phyloP scores from a whole-genome alignment of 2,329 filamentous ascomycete species.

The Diaporthe eres region DNA sequence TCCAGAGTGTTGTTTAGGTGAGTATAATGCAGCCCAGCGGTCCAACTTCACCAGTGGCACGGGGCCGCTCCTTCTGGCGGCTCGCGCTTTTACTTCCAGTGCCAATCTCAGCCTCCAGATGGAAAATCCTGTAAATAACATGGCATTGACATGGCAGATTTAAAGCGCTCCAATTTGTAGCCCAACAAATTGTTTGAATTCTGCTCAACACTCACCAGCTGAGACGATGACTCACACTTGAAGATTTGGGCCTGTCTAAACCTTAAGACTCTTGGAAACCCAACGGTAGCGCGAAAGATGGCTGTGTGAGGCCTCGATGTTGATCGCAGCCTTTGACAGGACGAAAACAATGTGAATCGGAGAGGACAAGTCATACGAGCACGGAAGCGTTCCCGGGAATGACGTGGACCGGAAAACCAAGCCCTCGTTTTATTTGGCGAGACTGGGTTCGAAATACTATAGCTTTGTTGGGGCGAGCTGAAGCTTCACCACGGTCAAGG shows the following conservation, averaged over 20 bases:
- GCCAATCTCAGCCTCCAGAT: rapidly evolving
- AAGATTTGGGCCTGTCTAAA: not conserved
- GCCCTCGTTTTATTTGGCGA: not conserved
- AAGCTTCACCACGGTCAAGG: not conserved
- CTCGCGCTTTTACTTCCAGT: not conserved
- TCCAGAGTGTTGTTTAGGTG: not conserved
- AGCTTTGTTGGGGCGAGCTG: conserved; percentile 5
- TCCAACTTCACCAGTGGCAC: no score
- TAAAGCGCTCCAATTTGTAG: no score
- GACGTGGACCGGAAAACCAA: conserved; percentile 9
- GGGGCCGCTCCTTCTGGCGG: no score
- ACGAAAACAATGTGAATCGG: not conserved
- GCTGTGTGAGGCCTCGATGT: not conserved
- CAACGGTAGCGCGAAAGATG: not conserved
- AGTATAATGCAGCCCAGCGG: not conserved
- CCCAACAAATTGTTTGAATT: not conserved
- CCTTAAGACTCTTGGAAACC: not conserved
- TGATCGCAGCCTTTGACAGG: not conserved
- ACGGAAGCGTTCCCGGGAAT: not conserved
- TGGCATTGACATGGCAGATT: not conserved
- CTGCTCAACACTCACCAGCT: not conserved
- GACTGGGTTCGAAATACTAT: not conserved
- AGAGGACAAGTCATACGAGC: not conserved
- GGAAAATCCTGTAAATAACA: no score
- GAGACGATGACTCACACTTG: not conserved